Evolutionary conservation across 805 yeast genomes (phyloP).

Genomic region (Candida nemodendra): DNA sequence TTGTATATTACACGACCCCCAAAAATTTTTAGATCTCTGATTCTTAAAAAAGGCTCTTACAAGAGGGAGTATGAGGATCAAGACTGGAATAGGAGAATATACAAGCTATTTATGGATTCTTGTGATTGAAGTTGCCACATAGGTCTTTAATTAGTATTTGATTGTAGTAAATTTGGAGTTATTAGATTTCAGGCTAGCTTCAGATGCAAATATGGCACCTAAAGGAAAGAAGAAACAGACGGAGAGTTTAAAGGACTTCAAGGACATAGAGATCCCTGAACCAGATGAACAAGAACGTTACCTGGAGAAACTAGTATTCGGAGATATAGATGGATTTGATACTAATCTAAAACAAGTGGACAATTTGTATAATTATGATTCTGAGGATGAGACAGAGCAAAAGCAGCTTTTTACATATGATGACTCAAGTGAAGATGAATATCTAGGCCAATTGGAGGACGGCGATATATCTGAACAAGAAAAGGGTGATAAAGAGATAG

Average conservation of each 20-base stretch:
- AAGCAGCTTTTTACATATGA: constrained; percentile 23
- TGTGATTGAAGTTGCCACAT: too few relatives aligned
- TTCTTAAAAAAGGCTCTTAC: too few relatives aligned
- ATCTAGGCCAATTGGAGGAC: constrained; percentile 43
- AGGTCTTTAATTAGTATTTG: too few relatives aligned
- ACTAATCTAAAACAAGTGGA: constrained; percentile 59
- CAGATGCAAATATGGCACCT: too few relatives aligned
- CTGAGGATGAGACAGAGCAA: constrained; percentile 35
- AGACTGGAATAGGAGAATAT: too few relatives aligned
- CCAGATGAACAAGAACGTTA: constrained; percentile 82
- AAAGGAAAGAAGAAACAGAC: constrained; percentile 8
- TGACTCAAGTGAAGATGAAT: constrained; percentile 34
- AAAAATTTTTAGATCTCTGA: too few relatives aligned
- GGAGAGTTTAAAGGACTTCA: constrained; percentile 2
- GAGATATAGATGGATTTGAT: constrained; percentile 78
- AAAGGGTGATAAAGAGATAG: constrained; percentile 31
- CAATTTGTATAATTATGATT: constrained; percentile 48
- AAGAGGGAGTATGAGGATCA: too few relatives aligned
- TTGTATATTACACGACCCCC: too few relatives aligned
- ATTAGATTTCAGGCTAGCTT: too few relatives aligned
- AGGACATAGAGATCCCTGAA: constrained; percentile 45
- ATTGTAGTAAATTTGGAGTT: too few relatives aligned
- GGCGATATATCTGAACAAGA: constrained; percentile 36
- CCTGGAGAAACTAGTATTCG: constrained; percentile 84
- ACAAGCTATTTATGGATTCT: too few relatives aligned